A percentile compares a stretch with the other conserved stretches of the same genome.
These are phyloP conservation scores for Rhodotorula kratochvilovae DNA, from an alignment of 768 basidiomycete genomes.

Conservation along the genomic window DNA sequence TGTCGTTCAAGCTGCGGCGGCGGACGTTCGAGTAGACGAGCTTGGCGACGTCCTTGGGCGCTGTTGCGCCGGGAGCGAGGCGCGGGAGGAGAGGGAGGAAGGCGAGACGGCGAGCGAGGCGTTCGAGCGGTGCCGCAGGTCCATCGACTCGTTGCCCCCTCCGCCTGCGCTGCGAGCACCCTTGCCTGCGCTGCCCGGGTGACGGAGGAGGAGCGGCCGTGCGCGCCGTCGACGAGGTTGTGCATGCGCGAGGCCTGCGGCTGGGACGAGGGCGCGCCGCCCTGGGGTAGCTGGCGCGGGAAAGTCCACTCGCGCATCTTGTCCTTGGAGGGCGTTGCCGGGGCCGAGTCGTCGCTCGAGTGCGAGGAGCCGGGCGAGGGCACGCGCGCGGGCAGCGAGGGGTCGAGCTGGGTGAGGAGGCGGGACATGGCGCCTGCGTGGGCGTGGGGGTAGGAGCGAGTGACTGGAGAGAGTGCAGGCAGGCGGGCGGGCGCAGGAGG, in stretches of 20 bases:
- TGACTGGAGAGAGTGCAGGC: background rate
- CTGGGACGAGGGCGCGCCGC: background rate
- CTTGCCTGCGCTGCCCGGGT: background rate
- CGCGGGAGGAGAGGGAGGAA: background rate
- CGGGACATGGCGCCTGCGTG: background rate
- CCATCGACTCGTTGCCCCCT: background rate
- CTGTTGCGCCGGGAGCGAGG: background rate
- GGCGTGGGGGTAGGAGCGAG: too few species aligned
- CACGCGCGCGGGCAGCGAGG: background rate
- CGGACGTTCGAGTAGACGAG: constrained; percentile 13
- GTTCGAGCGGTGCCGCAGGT: constrained; percentile 18
- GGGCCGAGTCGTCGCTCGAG: background rate
- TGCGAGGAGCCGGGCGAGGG: background rate
- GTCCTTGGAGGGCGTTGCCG: constrained; percentile 17
- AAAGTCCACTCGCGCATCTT: constrained; percentile 26
- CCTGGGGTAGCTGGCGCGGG: background rate
- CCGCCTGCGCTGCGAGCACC: background rate
- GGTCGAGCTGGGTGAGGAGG: background rate
- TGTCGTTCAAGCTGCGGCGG: constrained; percentile 1
- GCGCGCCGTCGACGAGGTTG: background rate
- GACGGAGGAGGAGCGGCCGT: constrained; percentile 3
- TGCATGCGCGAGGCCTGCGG: background rate
- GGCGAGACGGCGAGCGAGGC: constrained; percentile 3
- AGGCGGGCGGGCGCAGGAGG: background rate
- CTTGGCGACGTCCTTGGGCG: too few species aligned